These are phyloP conservation scores for Rhododendron ferrugineum DNA, from an alignment of 148 eudicot genomes.

Conservation along the genomic window DNA sequence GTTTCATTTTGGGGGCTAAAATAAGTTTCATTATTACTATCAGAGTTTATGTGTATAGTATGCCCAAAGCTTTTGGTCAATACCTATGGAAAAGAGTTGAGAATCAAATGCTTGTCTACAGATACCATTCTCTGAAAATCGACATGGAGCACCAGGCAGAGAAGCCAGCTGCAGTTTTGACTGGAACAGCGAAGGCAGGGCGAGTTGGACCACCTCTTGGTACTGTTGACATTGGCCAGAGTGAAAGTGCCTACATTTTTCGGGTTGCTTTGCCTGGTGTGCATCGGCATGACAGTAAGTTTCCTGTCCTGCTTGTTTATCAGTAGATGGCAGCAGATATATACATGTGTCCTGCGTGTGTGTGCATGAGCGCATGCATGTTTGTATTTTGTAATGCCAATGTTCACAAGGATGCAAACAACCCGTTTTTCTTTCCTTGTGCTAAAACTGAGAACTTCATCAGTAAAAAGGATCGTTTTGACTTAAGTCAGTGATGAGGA, in stretches of 20 bases:
- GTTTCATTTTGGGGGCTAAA: background rate
- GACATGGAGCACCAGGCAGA: background rate
- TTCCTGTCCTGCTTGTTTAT: background rate
- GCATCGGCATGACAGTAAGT: constrained; percentile 16
- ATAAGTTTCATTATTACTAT: background rate
- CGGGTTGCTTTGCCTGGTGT: constrained; percentile 31
- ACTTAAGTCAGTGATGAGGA: background rate
- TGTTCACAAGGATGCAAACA: background rate
- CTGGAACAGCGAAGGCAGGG: constrained; percentile 20
- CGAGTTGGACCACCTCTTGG: constrained; percentile 18
- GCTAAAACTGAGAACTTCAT: background rate
- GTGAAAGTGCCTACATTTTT: constrained; percentile 19
- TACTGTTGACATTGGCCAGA: constrained; percentile 20
- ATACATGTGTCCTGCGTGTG: background rate
- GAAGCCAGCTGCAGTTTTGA: constrained; percentile 13
- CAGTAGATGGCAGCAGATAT: background rate
- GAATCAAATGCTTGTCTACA: background rate
- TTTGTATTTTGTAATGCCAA: background rate
- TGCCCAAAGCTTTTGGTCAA: background rate
- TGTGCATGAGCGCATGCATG: background rate
- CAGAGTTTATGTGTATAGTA: background rate
- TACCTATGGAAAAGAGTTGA: background rate
- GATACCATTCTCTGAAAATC: background rate
- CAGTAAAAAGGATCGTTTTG: background rate
- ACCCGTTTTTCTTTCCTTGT: background rate